Conservation (phyloP, 345 rosid genomes). For the Odontarrhena argentea region DNA sequence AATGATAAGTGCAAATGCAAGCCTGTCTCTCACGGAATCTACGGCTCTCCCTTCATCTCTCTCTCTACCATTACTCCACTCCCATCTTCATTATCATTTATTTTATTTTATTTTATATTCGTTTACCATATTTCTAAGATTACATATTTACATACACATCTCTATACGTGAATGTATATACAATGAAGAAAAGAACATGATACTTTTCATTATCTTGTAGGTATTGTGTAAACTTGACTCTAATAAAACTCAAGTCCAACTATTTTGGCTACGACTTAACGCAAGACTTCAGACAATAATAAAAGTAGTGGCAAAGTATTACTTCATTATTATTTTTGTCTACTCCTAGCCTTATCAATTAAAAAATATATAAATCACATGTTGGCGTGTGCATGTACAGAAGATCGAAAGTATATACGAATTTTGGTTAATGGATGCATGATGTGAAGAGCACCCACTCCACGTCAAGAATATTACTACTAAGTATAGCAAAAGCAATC, state of each 20-base stretch:
- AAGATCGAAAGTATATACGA: conserved; percentile 30
- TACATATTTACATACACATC: not conserved
- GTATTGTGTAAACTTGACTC: conserved; percentile 8
- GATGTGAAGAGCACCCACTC: conserved; percentile 44
- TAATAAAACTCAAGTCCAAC: conserved; percentile 22
- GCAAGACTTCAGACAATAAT: conserved; percentile 6
- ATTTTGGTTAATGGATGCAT: conserved; percentile 33
- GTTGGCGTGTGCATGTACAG: conserved; percentile 29
- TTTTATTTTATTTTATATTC: not conserved
- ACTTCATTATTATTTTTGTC: too few relatives aligned
- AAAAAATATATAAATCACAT: conserved; percentile 10
- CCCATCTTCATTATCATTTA: conserved; percentile 24
- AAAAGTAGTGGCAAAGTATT: not conserved
- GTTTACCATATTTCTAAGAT: not conserved
- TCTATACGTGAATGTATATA: conserved; percentile 2
- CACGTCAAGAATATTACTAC: conserved; percentile 41
- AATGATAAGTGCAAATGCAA: conserved; percentile 45
- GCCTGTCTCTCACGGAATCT: conserved; percentile 61
- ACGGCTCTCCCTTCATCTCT: conserved; percentile 43
- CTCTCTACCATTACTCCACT: conserved; percentile 45
- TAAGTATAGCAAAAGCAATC: conserved; percentile 33
- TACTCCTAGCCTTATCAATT: too few relatives aligned
- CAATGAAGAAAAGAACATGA: not conserved
- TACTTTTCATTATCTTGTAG: not conserved
- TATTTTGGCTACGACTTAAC: conserved; percentile 3